Percentiles rank a stretch among this genome's conserved stretches.
Conservation (phyloP, 2,329 filamentous ascomycete genomes). For the Lasiodiplodia sp. region DNA sequence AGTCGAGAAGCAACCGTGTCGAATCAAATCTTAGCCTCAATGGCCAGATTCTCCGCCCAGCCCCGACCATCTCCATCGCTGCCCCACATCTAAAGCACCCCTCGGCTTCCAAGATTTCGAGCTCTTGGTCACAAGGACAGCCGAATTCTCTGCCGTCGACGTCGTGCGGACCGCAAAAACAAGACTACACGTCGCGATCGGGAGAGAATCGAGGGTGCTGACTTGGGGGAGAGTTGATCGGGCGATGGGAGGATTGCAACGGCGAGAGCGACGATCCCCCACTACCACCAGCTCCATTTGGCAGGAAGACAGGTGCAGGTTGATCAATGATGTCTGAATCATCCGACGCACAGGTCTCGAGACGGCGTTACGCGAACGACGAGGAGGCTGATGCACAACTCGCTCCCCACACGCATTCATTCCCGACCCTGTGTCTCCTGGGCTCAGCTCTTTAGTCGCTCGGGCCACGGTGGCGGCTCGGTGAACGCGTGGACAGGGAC, state of each 20-base stretch:
- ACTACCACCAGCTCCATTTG: not conserved
- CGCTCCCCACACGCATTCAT: too few species aligned
- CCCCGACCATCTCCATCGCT: not conserved
- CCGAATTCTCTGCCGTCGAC: not conserved
- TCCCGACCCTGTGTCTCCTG: too few species aligned
- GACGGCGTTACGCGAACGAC: not conserved
- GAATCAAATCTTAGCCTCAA: not conserved
- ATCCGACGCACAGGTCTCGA: not conserved
- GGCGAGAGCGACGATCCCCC: not conserved
- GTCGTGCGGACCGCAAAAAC: not conserved
- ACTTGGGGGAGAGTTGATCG: not conserved
- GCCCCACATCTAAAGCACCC: slow-evolving; percentile 3
- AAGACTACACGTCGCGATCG: not conserved
- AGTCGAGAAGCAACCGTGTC: not conserved
- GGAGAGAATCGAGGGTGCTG: not conserved
- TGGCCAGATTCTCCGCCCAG: not conserved
- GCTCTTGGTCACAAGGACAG: not conserved
- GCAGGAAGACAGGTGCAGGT: not conserved
- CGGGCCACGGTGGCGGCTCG: not conserved
- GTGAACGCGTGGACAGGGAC: not conserved
- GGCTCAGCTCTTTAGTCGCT: not conserved
- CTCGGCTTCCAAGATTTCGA: not conserved
- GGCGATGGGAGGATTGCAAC: not conserved
- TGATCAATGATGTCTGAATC: not conserved
- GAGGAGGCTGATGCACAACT: too few species aligned